Percentiles rank a stretch among this genome's conserved stretches.
Conservation (phyloP, 768 basidiomycete genomes). For the Boletellus ananiceps region DNA sequence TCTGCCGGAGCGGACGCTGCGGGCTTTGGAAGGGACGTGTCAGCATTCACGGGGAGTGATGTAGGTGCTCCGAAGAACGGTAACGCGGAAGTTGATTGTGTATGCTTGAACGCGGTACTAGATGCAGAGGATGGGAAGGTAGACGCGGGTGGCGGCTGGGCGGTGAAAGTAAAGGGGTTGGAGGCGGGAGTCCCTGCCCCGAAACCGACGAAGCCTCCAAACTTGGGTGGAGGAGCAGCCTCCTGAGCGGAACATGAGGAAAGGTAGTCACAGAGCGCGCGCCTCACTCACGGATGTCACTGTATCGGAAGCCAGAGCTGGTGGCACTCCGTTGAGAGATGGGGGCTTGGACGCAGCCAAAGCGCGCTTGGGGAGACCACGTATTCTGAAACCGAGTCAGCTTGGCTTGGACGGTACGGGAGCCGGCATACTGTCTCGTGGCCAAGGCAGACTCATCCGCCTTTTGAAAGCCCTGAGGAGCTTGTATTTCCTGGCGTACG, state of each 20-base stretch:
- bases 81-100: conserved; percentile 23
- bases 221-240: conserved; percentile 38
- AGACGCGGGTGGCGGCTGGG: conserved; percentile 22
- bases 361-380: conserved; percentile 54
- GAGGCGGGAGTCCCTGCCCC: conserved; percentile 33
- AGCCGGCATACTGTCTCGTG: conserved; percentile 49
- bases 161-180: conserved; percentile 39
- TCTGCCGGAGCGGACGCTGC: conserved; percentile 18
- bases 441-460: conserved; percentile 57
- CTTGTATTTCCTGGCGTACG: conserved; percentile 36
- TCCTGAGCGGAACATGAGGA: conserved; percentile 18
- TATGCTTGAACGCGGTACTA: conserved; percentile 8
- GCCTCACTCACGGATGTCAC: conserved; percentile 25
- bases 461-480: conserved; percentile 47
- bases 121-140: conserved; percentile 9
- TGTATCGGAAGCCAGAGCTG: conserved; percentile 20
- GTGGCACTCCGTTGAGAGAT: conserved; percentile 23
- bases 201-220: conserved; percentile 51
- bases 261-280: conserved; percentile 11
- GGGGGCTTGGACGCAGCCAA: conserved; percentile 19
- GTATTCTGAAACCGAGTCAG: conserved; percentile 46
- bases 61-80: conserved; percentile 1
- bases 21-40: conserved; percentile 11
- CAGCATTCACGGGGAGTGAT: conserved; percentile 27
- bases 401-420: background rate